A percentile compares a stretch with the other conserved stretches of the same genome.
These are phyloP conservation scores for Metschnikowia shivogae DNA, from an alignment of 805 yeast genomes.

Conservation along the genomic window DNA sequence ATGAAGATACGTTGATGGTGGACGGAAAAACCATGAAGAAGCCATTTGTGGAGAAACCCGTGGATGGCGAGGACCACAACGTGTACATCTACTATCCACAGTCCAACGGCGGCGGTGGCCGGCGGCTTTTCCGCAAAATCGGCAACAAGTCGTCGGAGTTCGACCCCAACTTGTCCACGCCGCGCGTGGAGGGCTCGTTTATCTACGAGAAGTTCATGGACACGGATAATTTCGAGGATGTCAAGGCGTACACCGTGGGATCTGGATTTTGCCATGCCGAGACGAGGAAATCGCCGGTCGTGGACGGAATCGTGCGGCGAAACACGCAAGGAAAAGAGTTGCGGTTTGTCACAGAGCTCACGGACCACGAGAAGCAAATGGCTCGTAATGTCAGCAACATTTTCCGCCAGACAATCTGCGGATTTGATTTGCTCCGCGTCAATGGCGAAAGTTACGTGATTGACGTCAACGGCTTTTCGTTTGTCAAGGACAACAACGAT, in stretches of 20 bases:
- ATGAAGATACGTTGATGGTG: constrained; percentile 69
- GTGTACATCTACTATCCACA: constrained; percentile 87
- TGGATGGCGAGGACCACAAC: constrained; percentile 98
- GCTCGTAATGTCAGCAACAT: constrained; percentile 72
- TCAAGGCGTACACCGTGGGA: constrained; percentile 97
- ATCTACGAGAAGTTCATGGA: constrained; percentile 95
- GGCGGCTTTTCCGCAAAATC: constrained; percentile 88
- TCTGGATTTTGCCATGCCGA: constrained; percentile 92
- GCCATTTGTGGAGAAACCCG: constrained; percentile 98
- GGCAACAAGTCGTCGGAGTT: constrained; percentile 96
- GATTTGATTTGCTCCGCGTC: constrained; percentile 89
- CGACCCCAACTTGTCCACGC: constrained; percentile 69
- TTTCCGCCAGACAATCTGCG: constrained; percentile 93
- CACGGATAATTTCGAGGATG: constrained; percentile 97
- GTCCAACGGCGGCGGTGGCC: constrained; percentile 95
- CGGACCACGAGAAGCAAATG: constrained; percentile 71
- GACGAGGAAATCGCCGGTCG: constrained; percentile 97
- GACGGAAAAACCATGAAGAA: constrained; percentile 69
- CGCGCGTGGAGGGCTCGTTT: constrained; percentile 87
- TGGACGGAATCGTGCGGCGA: constrained; percentile 97
- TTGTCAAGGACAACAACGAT: constrained; percentile 84
- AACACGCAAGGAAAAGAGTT: constrained; percentile 97
- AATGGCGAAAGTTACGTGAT: constrained; percentile 86
- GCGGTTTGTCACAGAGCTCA: constrained; percentile 77
- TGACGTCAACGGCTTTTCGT: constrained; percentile 97